A percentile compares a stretch with the other conserved stretches of the same genome.
phyloP scores from a whole-genome alignment of 495 filamentous ascomycete genomes.

The Penicillium canariense region DNA sequence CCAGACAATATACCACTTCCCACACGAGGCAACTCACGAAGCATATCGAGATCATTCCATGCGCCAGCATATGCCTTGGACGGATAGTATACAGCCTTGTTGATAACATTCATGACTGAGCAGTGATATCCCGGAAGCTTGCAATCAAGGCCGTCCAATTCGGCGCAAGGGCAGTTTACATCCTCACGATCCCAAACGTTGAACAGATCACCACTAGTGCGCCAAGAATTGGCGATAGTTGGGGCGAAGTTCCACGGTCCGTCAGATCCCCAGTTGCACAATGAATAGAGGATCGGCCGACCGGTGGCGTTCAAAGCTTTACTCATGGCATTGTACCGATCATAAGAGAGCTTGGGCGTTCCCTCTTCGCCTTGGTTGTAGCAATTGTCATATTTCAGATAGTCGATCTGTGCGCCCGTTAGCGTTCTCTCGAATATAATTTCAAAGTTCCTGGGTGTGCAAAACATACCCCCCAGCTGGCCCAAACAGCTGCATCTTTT shows the following conservation, averaged over 20 bases:
- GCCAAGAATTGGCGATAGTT: slow-evolving; percentile 56
- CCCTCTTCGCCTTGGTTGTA: slow-evolving; percentile 52
- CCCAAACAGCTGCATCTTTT: slow-evolving; percentile 60
- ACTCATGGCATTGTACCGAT: slow-evolving; percentile 58
- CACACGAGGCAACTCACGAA: too few species aligned
- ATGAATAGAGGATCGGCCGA: slow-evolving; percentile 59
- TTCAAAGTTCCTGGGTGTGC: not conserved
- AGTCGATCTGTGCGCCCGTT: slow-evolving; percentile 28
- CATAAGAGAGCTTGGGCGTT: slow-evolving; percentile 44
- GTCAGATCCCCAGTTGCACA: slow-evolving; percentile 58
- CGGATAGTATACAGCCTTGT: slow-evolving; percentile 41
- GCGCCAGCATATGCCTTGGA: slow-evolving; percentile 32
- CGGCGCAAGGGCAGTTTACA: slow-evolving; percentile 39
- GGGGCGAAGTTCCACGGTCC: slow-evolving; percentile 56
- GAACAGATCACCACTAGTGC: slow-evolving; percentile 49
- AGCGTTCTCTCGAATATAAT: not conserved
- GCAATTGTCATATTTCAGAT: slow-evolving; percentile 76
- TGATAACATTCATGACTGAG: slow-evolving; percentile 51
- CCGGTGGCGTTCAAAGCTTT: slow-evolving; percentile 57
- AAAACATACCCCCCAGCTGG: slow-evolving; percentile 55
- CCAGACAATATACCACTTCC: slow-evolving; percentile 20
- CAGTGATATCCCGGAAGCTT: slow-evolving; percentile 53
- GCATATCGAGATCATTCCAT: slow-evolving; percentile 54
- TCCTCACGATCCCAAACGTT: slow-evolving; percentile 28
- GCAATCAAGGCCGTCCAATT: slow-evolving; percentile 40